Percentiles rank a stretch among this genome's conserved stretches.
These are phyloP conservation scores for Fusarium sp. DNA, from an alignment of 2,329 filamentous ascomycete genomes.

Conservation along the genomic window DNA sequence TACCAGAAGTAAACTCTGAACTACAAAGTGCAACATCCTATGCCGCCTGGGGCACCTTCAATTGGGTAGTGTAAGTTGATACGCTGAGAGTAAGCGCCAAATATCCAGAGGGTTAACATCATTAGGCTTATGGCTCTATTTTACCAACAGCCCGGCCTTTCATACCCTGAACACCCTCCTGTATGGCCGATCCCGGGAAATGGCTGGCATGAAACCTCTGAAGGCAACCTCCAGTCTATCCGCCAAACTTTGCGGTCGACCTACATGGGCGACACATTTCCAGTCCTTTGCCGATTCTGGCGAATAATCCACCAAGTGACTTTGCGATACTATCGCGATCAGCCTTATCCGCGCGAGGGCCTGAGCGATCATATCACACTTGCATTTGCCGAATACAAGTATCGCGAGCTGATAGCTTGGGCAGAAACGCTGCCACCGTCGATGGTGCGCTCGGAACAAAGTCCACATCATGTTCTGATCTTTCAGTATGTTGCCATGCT, in stretches of 20 bases:
- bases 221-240: background rate
- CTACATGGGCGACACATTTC: slow-evolving; percentile 45
- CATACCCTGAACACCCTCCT: slow-evolving; percentile 36
- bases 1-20: background rate
- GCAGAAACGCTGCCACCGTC: slow-evolving; percentile 44
- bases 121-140: slow-evolving; percentile 20
- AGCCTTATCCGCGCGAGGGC: background rate
- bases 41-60: slow-evolving; percentile 48
- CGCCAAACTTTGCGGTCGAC: background rate
- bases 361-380: slow-evolving; percentile 13
- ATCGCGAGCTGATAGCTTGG: slow-evolving; percentile 52
- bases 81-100: background rate
- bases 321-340: slow-evolving; percentile 40
- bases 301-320: slow-evolving; percentile 46
- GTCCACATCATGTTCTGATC: slow-evolving; percentile 47
- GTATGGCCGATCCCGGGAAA: slow-evolving; percentile 23
- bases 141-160: slow-evolving; percentile 40
- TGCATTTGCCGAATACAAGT: slow-evolving; percentile 50
- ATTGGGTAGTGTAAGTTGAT: slow-evolving; percentile 50
- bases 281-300: slow-evolving; percentile 50
- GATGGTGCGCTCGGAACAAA: slow-evolving; percentile 39
- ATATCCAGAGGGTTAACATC: background rate
- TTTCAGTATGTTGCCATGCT: slow-evolving; percentile 47
- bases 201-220: background rate
- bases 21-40: slow-evolving; percentile 25